Base-by-base conservation (phyloP, 2,329 filamentous ascomycete genomes). In the Epichloe sibirici region DNA sequence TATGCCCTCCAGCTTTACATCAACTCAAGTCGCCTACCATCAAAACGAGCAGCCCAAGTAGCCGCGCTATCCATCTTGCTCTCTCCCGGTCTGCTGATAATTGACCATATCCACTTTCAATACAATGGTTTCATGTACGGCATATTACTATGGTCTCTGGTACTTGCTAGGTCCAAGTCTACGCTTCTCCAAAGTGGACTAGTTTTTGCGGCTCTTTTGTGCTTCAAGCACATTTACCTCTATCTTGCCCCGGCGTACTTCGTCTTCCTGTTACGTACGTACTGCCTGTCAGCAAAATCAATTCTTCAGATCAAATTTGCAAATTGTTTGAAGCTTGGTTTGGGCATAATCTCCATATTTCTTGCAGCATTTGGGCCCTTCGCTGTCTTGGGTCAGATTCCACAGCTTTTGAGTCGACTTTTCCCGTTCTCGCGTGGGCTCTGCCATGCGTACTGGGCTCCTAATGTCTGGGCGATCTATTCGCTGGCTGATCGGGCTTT, bases 51-150 rank as follows among this genome's bases (percentile, higher is more conserved):
- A 47, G 86, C 90, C 11, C 90, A 96, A 64, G 88, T 87, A 25
- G 88, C 86, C 46, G 90, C 90, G 25, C 76, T 97, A 52, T 96
- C 91, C 1, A 83, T 98, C 54, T 74, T 97, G 3, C 79, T 97
- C 12, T 97, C 90, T 0, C 93, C 93, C 0, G 93, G 91, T 2
- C 79, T 98, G 38, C 76, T 98, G 55, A 94, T 98, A 65, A 97
- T 98, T 67, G 93, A 98, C 65, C 93, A 98, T 67, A 91, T 96
- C 58, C 90, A 96, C 68, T 98, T 98, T 68, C 93, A 98, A 74
- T 98, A 98, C 74, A 98, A 98, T 72, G 91, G 93, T 42, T 90
- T 90, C 70, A 82, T 98, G 70, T 98, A 97, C 66, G 93, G 93
- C 39, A 74, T 97, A 44, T 74, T 98, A 49, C 79, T 97, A 39